Percentiles rank a stretch among this genome's conserved stretches.
These are phyloP conservation scores for Cryphonectria japonica DNA, from an alignment of 2,329 filamentous ascomycete species.

Conservation along the genomic window DNA sequence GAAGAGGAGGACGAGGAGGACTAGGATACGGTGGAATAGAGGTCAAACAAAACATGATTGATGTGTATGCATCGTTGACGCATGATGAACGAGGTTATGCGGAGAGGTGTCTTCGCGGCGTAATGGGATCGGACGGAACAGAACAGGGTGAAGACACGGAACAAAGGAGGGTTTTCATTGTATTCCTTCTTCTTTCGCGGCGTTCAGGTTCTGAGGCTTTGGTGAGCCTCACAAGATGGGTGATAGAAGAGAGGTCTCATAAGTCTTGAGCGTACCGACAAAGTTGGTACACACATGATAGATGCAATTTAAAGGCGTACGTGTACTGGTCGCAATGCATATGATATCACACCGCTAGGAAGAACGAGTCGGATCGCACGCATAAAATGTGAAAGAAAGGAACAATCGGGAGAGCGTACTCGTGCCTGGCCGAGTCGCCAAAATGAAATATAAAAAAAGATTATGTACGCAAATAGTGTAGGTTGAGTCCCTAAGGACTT, in stretches of 20 bases:
- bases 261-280: background rate
- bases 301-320: background rate
- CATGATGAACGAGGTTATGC: background rate
- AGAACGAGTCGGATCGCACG: too few relatives aligned
- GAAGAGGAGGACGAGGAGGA: background rate
- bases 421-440: constrained; percentile 6
- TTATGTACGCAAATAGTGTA: constrained; percentile 10
- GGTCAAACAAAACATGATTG: background rate
- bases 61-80: background rate
- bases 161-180: background rate
- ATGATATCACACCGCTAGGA: background rate
- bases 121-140: background rate
- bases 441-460: background rate
- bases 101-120: background rate
- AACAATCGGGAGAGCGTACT: background rate
- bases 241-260: background rate
- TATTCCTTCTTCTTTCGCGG: background rate
- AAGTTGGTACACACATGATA: background rate
- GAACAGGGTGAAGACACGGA: background rate
- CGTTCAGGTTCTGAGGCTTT: background rate
- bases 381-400: background rate
- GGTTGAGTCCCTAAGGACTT: background rate
- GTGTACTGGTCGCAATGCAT: background rate
- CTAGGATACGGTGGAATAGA: background rate
- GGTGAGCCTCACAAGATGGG: background rate